Conservation (phyloP, 306 rosid genomes). For the Begonia peltatifolia region DNA sequence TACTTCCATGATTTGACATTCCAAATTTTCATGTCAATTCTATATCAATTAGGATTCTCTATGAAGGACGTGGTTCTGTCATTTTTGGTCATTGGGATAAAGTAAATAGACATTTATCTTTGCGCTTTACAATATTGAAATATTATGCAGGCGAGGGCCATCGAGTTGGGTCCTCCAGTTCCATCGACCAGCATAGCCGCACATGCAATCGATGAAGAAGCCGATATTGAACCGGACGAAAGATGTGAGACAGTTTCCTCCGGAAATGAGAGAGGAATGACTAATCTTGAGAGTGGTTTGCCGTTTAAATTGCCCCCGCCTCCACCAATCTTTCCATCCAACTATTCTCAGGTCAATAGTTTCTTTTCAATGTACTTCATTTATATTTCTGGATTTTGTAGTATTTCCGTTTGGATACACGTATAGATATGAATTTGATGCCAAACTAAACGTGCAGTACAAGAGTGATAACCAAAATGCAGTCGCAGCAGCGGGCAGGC, state of each 20-base stretch:
- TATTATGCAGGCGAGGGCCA: constrained; percentile 34
- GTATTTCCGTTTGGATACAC: no score
- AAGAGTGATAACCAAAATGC: constrained; percentile 48
- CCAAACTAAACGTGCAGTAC: constrained; percentile 37
- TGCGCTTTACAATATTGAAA: no score
- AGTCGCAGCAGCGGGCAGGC: constrained; percentile 31
- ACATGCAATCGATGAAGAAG: constrained; percentile 61
- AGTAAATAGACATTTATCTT: no score
- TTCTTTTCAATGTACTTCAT: not conserved
- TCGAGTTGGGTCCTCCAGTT: constrained; percentile 29
- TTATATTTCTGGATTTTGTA: not conserved
- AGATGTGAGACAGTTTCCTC: constrained; percentile 14
- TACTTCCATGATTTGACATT: no score
- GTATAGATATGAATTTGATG: constrained; percentile 3
- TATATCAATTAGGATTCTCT: no score
- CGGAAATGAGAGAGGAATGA: constrained; percentile 26
- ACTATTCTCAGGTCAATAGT: constrained; percentile 40
- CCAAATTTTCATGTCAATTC: no score
- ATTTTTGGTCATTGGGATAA: no score
- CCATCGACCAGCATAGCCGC: constrained; percentile 85
- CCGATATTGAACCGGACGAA: constrained; percentile 49
- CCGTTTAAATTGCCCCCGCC: constrained; percentile 47
- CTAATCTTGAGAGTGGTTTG: constrained; percentile 12
- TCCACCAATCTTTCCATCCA: constrained; percentile 23
- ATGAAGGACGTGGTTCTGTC: no score